phyloP scores from a whole-genome alignment of 2,329 filamentous ascomycete species.

The Hypoxylon sp. region DNA sequence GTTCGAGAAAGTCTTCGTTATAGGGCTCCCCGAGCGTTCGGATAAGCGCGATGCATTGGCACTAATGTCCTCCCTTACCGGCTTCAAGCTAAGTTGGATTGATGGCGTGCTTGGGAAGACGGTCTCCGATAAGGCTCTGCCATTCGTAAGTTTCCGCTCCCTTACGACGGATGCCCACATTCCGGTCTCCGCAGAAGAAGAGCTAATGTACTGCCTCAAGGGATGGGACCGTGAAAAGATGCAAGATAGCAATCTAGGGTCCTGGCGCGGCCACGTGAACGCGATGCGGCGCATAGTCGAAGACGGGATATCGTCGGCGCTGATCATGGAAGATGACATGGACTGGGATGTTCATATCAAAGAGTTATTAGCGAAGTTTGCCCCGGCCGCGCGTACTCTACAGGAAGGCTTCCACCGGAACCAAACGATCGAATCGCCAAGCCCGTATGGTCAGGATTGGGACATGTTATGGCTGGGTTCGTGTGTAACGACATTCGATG shows the following conservation, averaged over 20 bases:
- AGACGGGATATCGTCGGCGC: conserved; percentile 55
- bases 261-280: conserved; percentile 58
- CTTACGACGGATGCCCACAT: background rate
- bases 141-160: conserved; percentile 46
- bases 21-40: conserved; percentile 61
- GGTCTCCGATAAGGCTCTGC: conserved; percentile 60
- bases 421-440: conserved; percentile 37
- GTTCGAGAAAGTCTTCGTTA: conserved; percentile 63
- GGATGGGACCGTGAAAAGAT: conserved; percentile 49
- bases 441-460: conserved; percentile 67
- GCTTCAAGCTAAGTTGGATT: conserved; percentile 60
- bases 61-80: conserved; percentile 59
- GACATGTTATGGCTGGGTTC: conserved; percentile 69
- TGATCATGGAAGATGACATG: conserved; percentile 63
- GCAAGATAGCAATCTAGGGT: conserved; percentile 57
- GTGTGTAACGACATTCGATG: conserved; percentile 59
- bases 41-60: conserved; percentile 64
- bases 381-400: conserved; percentile 38
- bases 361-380: conserved; percentile 52
- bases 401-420: conserved; percentile 36
- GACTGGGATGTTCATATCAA: conserved; percentile 61
- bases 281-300: conserved; percentile 56
- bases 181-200: background rate
- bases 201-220: conserved; percentile 22
- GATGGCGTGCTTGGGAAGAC: conserved; percentile 59